Evolutionary conservation across 441 rosid species (phyloP).

Genomic region (Adansonia rubrostipa): DNA sequence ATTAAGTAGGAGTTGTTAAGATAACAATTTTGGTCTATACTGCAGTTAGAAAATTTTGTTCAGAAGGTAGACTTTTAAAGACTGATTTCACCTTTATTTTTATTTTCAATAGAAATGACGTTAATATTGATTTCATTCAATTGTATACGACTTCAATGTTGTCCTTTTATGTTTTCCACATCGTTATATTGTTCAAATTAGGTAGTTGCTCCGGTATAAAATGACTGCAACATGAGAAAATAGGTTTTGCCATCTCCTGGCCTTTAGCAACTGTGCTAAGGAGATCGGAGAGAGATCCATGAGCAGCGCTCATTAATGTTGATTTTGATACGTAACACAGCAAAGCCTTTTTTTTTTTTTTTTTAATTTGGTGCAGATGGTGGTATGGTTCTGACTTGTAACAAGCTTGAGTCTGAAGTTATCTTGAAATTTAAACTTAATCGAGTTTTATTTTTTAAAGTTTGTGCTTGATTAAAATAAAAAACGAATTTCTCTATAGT

Average conservation of each 20-base stretch:
- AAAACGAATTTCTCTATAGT: too few relatives aligned
- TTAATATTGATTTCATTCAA: conserved; percentile 37
- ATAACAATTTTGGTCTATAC: conserved; percentile 43
- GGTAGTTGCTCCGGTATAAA: background rate
- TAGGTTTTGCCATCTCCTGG: background rate
- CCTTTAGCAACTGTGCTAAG: too few relatives aligned
- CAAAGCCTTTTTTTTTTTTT: too few relatives aligned
- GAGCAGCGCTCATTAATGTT: background rate
- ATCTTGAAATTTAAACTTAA: too few relatives aligned
- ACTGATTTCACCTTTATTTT: conserved; percentile 21
- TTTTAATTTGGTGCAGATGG: too few relatives aligned
- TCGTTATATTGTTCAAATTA: conserved; percentile 22
- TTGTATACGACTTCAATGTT: conserved; percentile 39
- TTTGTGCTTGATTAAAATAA: too few relatives aligned
- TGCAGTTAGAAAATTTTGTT: conserved; percentile 32
- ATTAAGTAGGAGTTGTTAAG: conserved; percentile 20
- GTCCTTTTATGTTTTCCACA: background rate
- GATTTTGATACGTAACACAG: background rate
- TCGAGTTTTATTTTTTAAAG: too few relatives aligned
- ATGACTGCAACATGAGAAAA: background rate
- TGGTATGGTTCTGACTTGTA: too few relatives aligned
- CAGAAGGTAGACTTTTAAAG: conserved; percentile 33
- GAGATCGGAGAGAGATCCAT: too few relatives aligned
- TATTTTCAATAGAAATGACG: conserved; percentile 25
- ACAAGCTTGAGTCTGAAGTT: too few relatives aligned